Conservation (phyloP, 2,329 filamentous ascomycete genomes). For the Ascochyta koolunga region DNA sequence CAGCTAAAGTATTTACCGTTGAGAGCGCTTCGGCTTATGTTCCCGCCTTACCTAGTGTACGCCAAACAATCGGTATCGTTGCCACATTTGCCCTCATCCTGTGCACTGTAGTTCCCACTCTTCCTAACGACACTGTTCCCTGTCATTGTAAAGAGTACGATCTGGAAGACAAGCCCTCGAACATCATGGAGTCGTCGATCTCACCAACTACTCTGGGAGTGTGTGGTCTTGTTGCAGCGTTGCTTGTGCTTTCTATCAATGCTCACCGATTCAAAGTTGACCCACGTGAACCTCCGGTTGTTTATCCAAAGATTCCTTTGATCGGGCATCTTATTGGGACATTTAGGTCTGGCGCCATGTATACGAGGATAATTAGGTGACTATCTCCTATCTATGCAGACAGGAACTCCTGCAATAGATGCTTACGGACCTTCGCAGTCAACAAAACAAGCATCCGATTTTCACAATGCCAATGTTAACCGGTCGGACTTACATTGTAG, state of each 20-base stretch:
- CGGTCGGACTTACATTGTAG: slow-evolving; percentile 55
- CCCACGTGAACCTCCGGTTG: slow-evolving; percentile 52
- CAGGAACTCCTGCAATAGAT: not conserved
- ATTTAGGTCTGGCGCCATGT: slow-evolving; percentile 41
- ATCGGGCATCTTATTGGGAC: slow-evolving; percentile 57
- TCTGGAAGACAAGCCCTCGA: not conserved
- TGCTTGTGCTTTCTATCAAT: slow-evolving; percentile 7
- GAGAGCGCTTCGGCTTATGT: slow-evolving; percentile 4
- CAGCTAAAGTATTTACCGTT: not conserved
- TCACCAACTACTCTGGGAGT: not conserved
- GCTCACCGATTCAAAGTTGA: slow-evolving; percentile 25
- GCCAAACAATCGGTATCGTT: not conserved
- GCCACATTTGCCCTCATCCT: not conserved
- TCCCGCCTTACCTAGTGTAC: no score
- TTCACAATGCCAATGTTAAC: slow-evolving; percentile 55
- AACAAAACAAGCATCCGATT: slow-evolving; percentile 36
- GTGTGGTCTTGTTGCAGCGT: slow-evolving; percentile 14
- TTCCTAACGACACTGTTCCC: not conserved
- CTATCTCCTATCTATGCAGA: not conserved
- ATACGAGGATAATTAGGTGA: slow-evolving; percentile 50
- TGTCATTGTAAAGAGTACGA: not conserved
- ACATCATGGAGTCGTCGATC: not conserved
- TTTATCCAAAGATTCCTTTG: slow-evolving; percentile 52
- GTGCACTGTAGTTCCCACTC: no score
- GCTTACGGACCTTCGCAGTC: slow-evolving; percentile 16